Base-by-base conservation (phyloP, 768 basidiomycete genomes). In the Boletellus ananas region DNA sequence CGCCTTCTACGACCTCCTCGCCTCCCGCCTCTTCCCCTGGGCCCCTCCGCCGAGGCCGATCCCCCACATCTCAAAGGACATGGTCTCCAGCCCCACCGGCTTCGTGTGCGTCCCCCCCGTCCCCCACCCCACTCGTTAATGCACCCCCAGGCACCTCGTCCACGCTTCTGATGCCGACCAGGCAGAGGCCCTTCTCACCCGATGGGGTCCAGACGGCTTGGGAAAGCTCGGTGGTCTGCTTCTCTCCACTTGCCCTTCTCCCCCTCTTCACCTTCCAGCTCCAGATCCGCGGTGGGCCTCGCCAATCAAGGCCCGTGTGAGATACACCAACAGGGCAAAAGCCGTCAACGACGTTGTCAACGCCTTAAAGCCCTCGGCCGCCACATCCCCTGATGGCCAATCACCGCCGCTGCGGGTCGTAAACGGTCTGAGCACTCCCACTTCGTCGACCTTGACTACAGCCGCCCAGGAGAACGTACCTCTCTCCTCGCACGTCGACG, bases 131-230 rank as follows among this genome's bases (percentile, higher is more conserved):
- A 43, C 12, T 6, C 17, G 18, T 8, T 43, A 16, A 42, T 27
- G 6, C 47, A 6, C 21, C 27, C 39, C 25, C 35, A 94, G 91
- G 46, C 92, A 95, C 72, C 77, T 92, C 55, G 84, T 93, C 10
- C 92, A 94, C 71, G 91, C 93, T 27, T 92, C 89, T 50, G 89
- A 93, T 70, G 89, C 86, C 12, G 88, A 89, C 70, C 89, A 94
- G 65, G 81, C 89, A 31, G 88, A 90, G 67, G 91, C 87, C 21
- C 76, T 94, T 52, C 83, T 94, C 43, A 84, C 80, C 57, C 80
- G 90, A 49, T 94, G 93, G 91, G 86, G 87, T 34, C 86, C 87
- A 39, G 92, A 94, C 70, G 85, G 90, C 35, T 70, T 90, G 67
- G 90, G 90, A 51, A 94, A 94, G 70, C 72, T 94, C 44, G 90